phyloP scores from a whole-genome alignment of 2,329 filamentous ascomycete species.

The Sporothrix dimorphospora region DNA sequence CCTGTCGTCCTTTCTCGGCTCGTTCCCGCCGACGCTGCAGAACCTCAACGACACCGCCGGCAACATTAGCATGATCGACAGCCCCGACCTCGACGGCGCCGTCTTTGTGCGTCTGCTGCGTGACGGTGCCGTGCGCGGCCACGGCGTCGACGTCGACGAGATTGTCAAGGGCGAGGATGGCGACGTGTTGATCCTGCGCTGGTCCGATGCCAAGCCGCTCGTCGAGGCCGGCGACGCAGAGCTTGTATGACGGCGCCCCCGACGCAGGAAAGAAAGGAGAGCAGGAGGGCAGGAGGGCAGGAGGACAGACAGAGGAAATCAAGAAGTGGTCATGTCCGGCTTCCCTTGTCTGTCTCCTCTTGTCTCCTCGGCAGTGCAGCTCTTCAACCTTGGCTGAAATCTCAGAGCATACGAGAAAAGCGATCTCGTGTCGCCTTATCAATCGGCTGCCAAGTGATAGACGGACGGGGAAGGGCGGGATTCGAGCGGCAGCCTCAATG shows the following conservation, averaged over 20 bases:
- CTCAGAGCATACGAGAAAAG: background rate
- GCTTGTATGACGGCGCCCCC: conserved; percentile 52
- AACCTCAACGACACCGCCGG: conserved; percentile 89
- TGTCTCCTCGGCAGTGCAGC: background rate
- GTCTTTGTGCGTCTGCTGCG: conserved; percentile 79
- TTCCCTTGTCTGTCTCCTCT: too few species aligned
- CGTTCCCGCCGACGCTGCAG: conserved; percentile 78
- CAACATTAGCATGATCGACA: conserved; percentile 89
- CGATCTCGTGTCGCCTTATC: background rate
- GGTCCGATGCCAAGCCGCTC: conserved; percentile 71
- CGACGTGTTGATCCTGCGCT: conserved; percentile 70
- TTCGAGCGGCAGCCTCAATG: background rate
- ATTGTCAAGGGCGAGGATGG: conserved; percentile 61
- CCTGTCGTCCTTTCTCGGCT: conserved; percentile 77
- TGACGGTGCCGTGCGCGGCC: conserved; percentile 61
- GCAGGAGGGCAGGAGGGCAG: background rate
- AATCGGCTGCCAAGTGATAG: background rate
- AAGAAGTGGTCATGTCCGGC: too few species aligned
- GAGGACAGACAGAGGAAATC: too few species aligned
- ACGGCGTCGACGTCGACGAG: conserved; percentile 67
- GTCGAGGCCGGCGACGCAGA: conserved; percentile 61
- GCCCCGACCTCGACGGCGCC: conserved; percentile 77
- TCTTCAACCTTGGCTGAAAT: background rate
- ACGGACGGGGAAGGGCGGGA: background rate
- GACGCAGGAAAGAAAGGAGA: background rate